These are phyloP conservation scores for Tricharina praecox DNA, from an alignment of 495 filamentous ascomycete species.

Conservation along the genomic window DNA sequence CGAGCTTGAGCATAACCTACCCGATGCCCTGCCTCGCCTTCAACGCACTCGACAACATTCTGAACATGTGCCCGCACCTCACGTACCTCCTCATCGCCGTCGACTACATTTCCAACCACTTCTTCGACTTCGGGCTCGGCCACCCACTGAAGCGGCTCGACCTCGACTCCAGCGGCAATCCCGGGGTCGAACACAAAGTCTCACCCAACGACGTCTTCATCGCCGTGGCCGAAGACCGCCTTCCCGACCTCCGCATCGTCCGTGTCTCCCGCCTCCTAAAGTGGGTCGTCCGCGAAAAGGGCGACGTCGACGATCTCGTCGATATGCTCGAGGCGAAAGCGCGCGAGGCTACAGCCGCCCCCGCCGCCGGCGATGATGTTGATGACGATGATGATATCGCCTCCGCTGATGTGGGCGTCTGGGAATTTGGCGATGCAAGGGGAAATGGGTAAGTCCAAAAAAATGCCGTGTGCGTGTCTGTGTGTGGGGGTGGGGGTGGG, in stretches of 20 bases:
- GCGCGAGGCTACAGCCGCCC: slow-evolving; percentile 8
- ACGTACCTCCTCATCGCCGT: slow-evolving; percentile 27
- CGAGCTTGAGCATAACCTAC: slow-evolving; percentile 19
- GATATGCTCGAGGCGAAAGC: slow-evolving; percentile 28
- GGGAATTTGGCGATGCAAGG: slow-evolving; percentile 18
- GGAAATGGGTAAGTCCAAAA: slow-evolving; percentile 1
- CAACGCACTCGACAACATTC: slow-evolving; percentile 27
- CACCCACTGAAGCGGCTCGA: slow-evolving; percentile 29
- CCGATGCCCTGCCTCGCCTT: slow-evolving; percentile 24
- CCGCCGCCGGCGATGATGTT: neutral
- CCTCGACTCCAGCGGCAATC: slow-evolving; percentile 26
- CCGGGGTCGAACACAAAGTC: slow-evolving; percentile 25
- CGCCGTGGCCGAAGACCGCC: slow-evolving; percentile 26
- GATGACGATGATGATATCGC: neutral
- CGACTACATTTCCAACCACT: slow-evolving; percentile 28
- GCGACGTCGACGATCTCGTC: slow-evolving; percentile 27
- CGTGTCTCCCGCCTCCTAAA: slow-evolving; percentile 27
- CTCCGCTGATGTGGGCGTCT: too few relatives aligned
- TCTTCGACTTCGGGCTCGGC: slow-evolving; percentile 20
- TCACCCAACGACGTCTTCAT: slow-evolving; percentile 27
- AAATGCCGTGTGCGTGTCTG: neutral
- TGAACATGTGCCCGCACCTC: slow-evolving; percentile 26
- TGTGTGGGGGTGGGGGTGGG: neutral
- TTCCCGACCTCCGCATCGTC: slow-evolving; percentile 27
- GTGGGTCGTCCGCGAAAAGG: slow-evolving; percentile 21